phyloP scores from a whole-genome alignment of 176 grass and related monocot species.

The Aegilops tauschii region DNA sequence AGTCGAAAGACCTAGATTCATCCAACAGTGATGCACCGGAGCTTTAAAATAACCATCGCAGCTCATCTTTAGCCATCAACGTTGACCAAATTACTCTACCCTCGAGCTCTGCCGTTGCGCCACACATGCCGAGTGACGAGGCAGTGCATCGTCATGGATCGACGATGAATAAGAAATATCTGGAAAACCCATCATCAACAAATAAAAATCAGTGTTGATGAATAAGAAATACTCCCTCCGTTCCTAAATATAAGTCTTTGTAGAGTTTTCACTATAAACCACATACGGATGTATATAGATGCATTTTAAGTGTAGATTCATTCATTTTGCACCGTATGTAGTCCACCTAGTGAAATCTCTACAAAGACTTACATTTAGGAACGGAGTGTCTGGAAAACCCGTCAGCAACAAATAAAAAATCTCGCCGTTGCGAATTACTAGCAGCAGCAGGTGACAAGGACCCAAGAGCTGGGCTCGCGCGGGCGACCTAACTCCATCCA shows the following conservation, averaged over 20 bases:
- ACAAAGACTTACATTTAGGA: too few relatives aligned
- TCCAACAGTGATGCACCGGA: not conserved
- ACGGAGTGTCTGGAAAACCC: too few relatives aligned
- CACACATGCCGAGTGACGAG: not conserved
- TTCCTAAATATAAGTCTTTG: too few relatives aligned
- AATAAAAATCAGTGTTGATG: not conserved
- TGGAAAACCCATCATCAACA: not conserved
- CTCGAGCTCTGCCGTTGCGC: not conserved
- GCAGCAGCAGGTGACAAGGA: not conserved
- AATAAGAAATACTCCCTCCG: too few relatives aligned
- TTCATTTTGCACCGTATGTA: too few relatives aligned
- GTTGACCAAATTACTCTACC: not conserved
- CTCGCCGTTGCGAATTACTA: not conserved
- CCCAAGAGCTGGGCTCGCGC: not conserved
- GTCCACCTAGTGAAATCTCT: too few relatives aligned
- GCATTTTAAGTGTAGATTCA: too few relatives aligned
- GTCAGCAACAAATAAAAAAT: too few relatives aligned
- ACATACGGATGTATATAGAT: too few relatives aligned
- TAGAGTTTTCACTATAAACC: too few relatives aligned
- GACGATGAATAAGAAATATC: not conserved
- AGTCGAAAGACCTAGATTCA: not conserved
- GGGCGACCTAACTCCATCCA: slow-evolving; percentile 34
- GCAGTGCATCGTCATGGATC: not conserved
- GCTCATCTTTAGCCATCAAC: not conserved
- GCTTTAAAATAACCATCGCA: not conserved